Evolutionary conservation across 1,284 basidiomycete species (phyloP).

Genomic region (Microbotryomycetes sp.): DNA sequence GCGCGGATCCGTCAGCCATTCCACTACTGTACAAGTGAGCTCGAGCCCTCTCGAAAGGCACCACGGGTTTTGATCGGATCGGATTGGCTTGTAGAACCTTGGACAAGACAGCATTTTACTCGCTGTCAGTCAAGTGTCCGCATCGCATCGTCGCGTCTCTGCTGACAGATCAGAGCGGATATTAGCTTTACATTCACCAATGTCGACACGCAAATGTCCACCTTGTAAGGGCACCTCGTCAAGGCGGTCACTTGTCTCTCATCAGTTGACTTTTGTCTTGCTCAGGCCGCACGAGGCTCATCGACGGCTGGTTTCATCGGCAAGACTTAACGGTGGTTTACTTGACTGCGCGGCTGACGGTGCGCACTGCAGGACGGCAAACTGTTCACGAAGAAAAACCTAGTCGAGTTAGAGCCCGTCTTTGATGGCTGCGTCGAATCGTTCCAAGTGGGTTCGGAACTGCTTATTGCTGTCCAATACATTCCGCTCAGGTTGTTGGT

Average conservation of each 20-base stretch:
- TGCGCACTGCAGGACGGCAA: background rate
- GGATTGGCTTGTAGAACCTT: background rate
- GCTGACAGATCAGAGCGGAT: too few relatives aligned
- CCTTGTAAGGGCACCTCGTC: background rate
- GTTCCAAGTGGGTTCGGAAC: background rate
- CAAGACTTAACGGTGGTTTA: background rate
- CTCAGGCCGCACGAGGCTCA: background rate
- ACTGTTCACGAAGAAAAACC: background rate
- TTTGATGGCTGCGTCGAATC: background rate
- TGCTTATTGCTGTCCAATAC: too few relatives aligned
- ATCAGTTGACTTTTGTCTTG: background rate
- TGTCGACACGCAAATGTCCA: background rate
- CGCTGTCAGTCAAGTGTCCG: too few relatives aligned
- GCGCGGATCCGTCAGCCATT: background rate
- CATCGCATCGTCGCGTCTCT: too few relatives aligned
- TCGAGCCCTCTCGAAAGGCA: background rate
- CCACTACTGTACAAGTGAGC: background rate
- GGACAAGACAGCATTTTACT: background rate
- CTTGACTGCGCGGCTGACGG: background rate
- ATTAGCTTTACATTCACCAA: background rate
- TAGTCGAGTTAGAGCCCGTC: background rate
- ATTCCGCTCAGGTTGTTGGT: too few relatives aligned
- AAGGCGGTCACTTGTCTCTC: too few relatives aligned
- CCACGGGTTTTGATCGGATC: too few relatives aligned
- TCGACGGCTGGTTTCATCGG: background rate